A percentile compares a stretch with the other conserved stretches of the same genome.
Conservation (phyloP, 139 green algal species). For the Coelastrella sp. region DNA sequence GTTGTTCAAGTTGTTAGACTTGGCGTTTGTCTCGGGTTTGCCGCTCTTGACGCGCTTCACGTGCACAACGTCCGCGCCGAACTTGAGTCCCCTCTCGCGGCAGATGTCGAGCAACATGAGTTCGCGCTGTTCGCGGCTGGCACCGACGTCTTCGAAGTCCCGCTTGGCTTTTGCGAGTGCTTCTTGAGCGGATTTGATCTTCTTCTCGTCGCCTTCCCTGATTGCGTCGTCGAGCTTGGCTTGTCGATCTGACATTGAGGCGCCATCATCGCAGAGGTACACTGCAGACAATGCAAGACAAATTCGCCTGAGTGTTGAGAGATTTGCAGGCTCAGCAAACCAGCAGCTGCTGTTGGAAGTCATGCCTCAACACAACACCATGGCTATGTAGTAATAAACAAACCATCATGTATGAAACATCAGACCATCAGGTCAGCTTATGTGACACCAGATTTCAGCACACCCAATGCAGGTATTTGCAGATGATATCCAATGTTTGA, state of each 20-base stretch:
- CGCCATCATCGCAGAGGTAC: slow-evolving; percentile 1
- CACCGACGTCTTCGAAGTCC: background rate
- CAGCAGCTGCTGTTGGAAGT: too few relatives aligned
- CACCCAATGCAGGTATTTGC: too few relatives aligned
- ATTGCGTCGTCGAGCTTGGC: background rate
- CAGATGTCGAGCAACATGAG: background rate
- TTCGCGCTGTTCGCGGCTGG: background rate
- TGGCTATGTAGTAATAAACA: too few relatives aligned
- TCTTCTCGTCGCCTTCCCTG: background rate
- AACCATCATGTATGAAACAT: too few relatives aligned
- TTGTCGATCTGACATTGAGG: background rate
- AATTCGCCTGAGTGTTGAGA: too few relatives aligned
- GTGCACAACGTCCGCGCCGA: background rate
- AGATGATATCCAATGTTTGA: too few relatives aligned
- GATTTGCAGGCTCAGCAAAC: too few relatives aligned
- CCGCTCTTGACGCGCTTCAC: background rate
- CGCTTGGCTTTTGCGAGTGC: background rate
- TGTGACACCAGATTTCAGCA: too few relatives aligned
- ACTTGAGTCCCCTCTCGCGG: background rate
- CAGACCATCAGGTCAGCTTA: too few relatives aligned
- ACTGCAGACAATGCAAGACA: background rate
- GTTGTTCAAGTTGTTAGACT: slow-evolving; percentile 83
- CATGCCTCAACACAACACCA: too few relatives aligned
- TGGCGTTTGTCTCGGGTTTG: slow-evolving; percentile 78
- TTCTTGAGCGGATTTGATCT: background rate